Evolutionary conservation across 441 rosid species (phyloP).

Genomic region (Lepidium campestre): DNA sequence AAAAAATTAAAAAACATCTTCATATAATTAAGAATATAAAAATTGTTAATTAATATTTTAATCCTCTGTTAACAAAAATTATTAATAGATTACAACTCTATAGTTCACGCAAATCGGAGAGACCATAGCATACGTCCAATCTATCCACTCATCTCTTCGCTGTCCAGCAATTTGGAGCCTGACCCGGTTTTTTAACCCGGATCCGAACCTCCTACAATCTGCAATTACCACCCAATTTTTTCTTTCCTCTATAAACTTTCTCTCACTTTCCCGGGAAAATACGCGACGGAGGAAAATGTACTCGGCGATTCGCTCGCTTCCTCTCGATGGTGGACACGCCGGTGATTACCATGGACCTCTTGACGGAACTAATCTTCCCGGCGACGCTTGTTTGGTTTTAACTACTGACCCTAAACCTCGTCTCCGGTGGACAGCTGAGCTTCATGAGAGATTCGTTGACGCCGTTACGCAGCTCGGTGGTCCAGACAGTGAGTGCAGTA

Average conservation of each 20-base stretch:
- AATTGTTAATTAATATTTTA: background rate
- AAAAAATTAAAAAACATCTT: background rate
- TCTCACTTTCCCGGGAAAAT: constrained; percentile 15
- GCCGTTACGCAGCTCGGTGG: constrained; percentile 95
- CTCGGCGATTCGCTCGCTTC: constrained; percentile 73
- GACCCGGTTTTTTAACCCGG: constrained; percentile 13
- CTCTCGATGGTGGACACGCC: constrained; percentile 43
- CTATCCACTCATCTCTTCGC: constrained; percentile 21
- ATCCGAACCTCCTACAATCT: constrained; percentile 11
- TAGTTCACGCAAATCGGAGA: constrained; percentile 2
- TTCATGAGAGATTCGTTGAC: constrained; percentile 90
- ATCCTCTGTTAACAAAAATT: background rate
- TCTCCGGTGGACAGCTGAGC: constrained; percentile 97
- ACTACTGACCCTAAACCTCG: constrained; percentile 96
- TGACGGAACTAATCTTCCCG: constrained; percentile 69
- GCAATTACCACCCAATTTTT: constrained; percentile 8
- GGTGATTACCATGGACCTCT: constrained; percentile 55
- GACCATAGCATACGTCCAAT: constrained; percentile 23
- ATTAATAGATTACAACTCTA: background rate
- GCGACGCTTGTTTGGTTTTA: constrained; percentile 83
- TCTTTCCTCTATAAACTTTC: background rate
- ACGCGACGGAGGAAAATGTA: constrained; percentile 40
- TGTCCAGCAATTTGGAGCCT: constrained; percentile 28
- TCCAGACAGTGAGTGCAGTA: constrained; percentile 66
- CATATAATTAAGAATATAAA: background rate